phyloP scores from a whole-genome alignment of 352 stramenopile genomes.

The Aphanomyces invadans region DNA sequence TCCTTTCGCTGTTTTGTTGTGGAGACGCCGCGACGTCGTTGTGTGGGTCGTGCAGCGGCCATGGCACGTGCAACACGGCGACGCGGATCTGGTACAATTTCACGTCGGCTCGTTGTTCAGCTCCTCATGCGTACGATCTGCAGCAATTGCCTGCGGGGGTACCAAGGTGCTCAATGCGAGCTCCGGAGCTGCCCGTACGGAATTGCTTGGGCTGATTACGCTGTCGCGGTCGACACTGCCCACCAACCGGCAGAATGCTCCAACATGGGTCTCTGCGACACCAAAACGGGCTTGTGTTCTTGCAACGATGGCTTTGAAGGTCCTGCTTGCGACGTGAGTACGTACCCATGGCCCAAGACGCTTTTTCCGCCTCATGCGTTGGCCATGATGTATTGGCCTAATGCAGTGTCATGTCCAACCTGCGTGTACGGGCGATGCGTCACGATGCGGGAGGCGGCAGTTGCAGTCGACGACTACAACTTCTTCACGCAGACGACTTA shows the following conservation, averaged over 20 bases:
- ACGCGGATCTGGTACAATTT: too few species aligned
- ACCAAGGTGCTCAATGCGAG: background rate
- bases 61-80: slow-evolving; percentile 51
- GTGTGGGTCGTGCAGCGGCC: slow-evolving; percentile 41
- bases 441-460: slow-evolving; percentile 55
- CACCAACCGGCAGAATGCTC: slow-evolving; percentile 62
- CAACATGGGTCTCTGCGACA: slow-evolving; percentile 53
- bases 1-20: too few species aligned
- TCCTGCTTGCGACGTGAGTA: slow-evolving; percentile 54
- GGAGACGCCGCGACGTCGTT: too few species aligned
- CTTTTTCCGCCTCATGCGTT: background rate
- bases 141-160: slow-evolving; percentile 2
- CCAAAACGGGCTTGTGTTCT: slow-evolving; percentile 36
- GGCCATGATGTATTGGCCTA: background rate
- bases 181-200: slow-evolving; percentile 40
- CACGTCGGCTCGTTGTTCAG: too few species aligned
- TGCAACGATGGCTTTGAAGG: slow-evolving; percentile 42
- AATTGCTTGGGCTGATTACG: slow-evolving; percentile 62
- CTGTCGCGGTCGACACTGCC: slow-evolving; percentile 40
- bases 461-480: slow-evolving; percentile 52
- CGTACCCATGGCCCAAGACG: background rate
- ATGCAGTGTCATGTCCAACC: slow-evolving; percentile 36
- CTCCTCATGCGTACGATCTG: too few species aligned
- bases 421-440: slow-evolving; percentile 59
- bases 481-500: slow-evolving; percentile 57